These are phyloP conservation scores for Inonotus obliquus DNA, from an alignment of 1,284 basidiomycete species.

Conservation along the genomic window DNA sequence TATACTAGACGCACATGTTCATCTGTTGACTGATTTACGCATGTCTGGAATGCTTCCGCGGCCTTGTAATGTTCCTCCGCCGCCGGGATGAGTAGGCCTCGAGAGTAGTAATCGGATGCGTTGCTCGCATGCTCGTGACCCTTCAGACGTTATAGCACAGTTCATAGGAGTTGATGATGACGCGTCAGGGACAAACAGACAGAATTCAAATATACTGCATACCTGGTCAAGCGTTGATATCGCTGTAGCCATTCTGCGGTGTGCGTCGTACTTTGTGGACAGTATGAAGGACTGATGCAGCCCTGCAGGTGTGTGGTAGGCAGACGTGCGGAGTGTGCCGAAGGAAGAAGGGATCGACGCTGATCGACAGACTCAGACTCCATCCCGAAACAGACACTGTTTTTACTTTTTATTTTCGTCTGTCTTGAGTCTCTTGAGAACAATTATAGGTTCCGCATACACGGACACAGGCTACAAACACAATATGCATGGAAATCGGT, in stretches of 20 bases:
- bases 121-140: conserved; percentile 78
- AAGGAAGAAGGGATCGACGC: conserved; percentile 3
- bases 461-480: no score
- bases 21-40: conserved; percentile 64
- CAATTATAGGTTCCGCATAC: no score
- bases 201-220: neutral
- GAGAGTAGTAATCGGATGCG: conserved; percentile 62
- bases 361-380: neutral
- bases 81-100: conserved; percentile 63
- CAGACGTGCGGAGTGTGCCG: neutral
- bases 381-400: neutral
- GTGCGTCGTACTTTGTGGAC: neutral
- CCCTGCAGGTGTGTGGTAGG: neutral
- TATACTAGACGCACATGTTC: conserved; percentile 50
- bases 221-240: conserved; percentile 15
- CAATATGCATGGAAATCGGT: no score
- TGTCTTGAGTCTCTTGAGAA: neutral
- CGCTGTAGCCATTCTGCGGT: conserved; percentile 8
- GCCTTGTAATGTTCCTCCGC: conserved; percentile 61
- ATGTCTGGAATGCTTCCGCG: conserved; percentile 65
- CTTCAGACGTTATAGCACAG: conserved; percentile 32
- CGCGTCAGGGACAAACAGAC: neutral
- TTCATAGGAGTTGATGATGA: neutral
- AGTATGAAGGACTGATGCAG: neutral
- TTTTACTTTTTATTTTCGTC: no score